phyloP scores from a whole-genome alignment of 192 early-diverging fungal genomes.

The Coemansia sp. region DNA sequence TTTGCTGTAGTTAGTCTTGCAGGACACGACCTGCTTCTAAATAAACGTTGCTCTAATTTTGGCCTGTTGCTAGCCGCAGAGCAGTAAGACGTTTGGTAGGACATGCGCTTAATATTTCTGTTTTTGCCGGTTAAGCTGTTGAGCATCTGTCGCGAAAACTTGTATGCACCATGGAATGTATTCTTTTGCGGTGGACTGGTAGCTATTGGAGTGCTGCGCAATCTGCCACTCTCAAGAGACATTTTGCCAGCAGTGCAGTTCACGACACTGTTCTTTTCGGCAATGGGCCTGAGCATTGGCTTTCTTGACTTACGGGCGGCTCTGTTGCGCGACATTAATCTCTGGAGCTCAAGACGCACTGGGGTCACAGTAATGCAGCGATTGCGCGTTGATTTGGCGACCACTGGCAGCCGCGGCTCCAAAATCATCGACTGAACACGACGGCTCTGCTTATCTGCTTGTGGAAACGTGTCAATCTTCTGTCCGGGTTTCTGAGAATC shows the following conservation, averaged over 20 bases:
- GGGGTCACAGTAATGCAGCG: conserved; percentile 43
- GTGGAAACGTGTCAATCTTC: conserved; percentile 12
- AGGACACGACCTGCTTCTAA: background rate
- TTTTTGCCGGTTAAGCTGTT: too few relatives aligned
- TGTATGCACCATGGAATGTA: too few relatives aligned
- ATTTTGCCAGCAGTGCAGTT: too few relatives aligned
- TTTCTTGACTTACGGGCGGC: background rate
- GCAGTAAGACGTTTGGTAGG: background rate
- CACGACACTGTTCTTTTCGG: background rate
- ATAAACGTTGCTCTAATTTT: background rate
- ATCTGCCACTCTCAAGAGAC: too few relatives aligned
- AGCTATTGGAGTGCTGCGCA: too few relatives aligned
- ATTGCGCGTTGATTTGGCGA: background rate
- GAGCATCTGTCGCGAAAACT: too few relatives aligned
- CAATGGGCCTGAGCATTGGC: background rate
- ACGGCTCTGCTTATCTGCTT: conserved; percentile 21
- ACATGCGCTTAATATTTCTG: background rate
- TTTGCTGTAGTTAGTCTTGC: background rate
- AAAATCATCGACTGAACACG: conserved; percentile 46
- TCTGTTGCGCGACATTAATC: conserved; percentile 17
- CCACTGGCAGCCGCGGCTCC: background rate
- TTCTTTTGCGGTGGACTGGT: too few relatives aligned
- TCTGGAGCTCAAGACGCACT: conserved; percentile 41
- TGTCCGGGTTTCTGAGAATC: background rate
- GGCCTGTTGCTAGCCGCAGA: background rate